Conservation (phyloP, 352 stramenopile species). For the Blastocystis sp. region DNA sequence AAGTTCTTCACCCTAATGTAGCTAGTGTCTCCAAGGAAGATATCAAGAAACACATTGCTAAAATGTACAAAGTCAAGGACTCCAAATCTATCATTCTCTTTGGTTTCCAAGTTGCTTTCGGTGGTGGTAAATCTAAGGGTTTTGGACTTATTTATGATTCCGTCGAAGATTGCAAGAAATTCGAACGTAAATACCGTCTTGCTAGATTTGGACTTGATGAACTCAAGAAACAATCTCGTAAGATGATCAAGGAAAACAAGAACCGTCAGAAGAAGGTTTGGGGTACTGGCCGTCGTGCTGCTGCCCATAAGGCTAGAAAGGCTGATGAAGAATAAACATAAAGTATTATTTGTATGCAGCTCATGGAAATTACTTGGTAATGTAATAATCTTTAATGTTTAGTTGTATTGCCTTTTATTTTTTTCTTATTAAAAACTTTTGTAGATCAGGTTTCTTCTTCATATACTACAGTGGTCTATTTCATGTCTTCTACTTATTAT, state of each 20-base stretch:
- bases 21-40: conserved; percentile 39
- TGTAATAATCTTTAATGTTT: too few species aligned
- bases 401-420: too few species aligned
- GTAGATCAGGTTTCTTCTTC: too few species aligned
- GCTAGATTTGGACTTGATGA: conserved; percentile 36
- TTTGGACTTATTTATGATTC: conserved; percentile 37
- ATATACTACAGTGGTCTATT: too few species aligned
- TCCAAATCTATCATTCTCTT: conserved; percentile 38
- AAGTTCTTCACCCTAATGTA: conserved; percentile 7
- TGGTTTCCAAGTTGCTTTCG: conserved; percentile 35
- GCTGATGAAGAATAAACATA: conserved; percentile 37
- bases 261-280: conserved; percentile 38
- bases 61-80: conserved; percentile 37
- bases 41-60: conserved; percentile 38
- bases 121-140: conserved; percentile 25
- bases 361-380: too few species aligned
- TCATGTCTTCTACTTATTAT: too few species aligned
- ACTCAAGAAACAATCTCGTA: conserved; percentile 21
- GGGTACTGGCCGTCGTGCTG: conserved; percentile 36
- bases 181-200: conserved; percentile 37
- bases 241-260: conserved; percentile 39
- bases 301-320: conserved; percentile 38
- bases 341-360: too few species aligned
- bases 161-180: conserved; percentile 34
- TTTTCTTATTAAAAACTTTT: too few species aligned